phyloP scores from a whole-genome alignment of 2,329 filamentous ascomycete genomes.

The Ceratocystis variospora region DNA sequence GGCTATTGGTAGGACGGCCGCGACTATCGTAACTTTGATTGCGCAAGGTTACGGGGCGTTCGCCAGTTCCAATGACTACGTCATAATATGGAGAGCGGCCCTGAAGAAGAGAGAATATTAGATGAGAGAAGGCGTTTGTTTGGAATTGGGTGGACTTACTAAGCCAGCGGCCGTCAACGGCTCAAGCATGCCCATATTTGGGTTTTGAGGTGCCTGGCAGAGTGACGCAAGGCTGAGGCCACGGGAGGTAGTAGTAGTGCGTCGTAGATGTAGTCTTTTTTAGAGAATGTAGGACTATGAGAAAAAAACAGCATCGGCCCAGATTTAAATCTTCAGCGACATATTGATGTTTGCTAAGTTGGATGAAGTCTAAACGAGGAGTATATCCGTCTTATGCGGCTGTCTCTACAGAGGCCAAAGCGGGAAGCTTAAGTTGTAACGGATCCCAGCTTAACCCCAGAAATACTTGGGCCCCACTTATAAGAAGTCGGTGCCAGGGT shows the following conservation, averaged over 20 bases:
- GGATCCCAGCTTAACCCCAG: background rate
- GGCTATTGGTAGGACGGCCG: conserved; percentile 42
- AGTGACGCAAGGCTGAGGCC: background rate
- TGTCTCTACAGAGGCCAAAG: too few species aligned
- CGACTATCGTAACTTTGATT: conserved; percentile 40
- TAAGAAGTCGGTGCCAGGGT: background rate
- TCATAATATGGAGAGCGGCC: conserved; percentile 49
- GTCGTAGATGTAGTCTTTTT: too few species aligned
- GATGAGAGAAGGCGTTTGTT: background rate
- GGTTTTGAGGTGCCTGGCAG: background rate
- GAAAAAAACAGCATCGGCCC: background rate
- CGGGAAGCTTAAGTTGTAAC: too few species aligned
- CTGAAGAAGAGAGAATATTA: conserved; percentile 25
- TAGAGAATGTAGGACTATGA: background rate
- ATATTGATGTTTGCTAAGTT: background rate
- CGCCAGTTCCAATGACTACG: conserved; percentile 37
- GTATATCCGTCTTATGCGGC: too few species aligned
- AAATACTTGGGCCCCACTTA: background rate
- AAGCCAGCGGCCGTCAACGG: conserved; percentile 44
- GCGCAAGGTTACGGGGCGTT: conserved; percentile 30
- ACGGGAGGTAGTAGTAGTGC: background rate
- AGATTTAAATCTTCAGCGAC: conserved; percentile 2
- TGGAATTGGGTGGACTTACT: conserved; percentile 28
- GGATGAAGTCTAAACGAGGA: too few species aligned
- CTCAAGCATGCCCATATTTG: conserved; percentile 40